phyloP scores from a whole-genome alignment of 441 rosid genomes.

The Erodium moschatum region DNA sequence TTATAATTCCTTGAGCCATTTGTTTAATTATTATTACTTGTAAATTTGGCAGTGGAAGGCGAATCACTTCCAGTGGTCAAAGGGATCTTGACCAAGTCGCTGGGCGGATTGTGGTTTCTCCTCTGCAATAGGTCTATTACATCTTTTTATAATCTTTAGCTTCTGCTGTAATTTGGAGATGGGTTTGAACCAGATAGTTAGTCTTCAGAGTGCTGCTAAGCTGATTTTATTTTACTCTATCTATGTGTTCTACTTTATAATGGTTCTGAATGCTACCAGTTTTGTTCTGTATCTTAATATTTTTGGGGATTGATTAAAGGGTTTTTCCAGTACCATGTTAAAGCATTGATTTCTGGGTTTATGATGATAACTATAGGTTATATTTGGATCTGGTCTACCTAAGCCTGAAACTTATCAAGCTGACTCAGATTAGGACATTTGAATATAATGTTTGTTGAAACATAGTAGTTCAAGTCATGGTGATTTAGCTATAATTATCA shows the following conservation, averaged over 20 bases:
- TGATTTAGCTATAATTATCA: background rate
- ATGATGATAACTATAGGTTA: background rate
- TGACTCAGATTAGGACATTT: background rate
- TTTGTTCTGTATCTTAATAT: too few species aligned
- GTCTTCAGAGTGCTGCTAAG: too few species aligned
- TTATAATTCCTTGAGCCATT: background rate
- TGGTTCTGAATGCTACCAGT: background rate
- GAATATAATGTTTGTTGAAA: background rate
- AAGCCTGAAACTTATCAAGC: background rate
- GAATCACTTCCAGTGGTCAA: constrained; percentile 61
- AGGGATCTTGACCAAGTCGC: constrained; percentile 89
- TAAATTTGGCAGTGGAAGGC: constrained; percentile 46
- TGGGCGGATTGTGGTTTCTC: constrained; percentile 40
- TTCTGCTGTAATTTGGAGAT: background rate
- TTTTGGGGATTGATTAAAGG: background rate
- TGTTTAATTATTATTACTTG: background rate
- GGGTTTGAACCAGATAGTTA: background rate
- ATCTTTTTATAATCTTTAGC: background rate
- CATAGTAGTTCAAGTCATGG: background rate
- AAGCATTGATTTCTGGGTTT: background rate
- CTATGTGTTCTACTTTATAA: background rate
- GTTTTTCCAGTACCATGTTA: background rate
- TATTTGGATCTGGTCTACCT: background rate
- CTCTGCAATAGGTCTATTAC: background rate
- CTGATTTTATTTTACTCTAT: background rate